These are phyloP conservation scores for Cladosporium sp. DNA, from an alignment of 2,329 filamentous ascomycete genomes.

Conservation along the genomic window DNA sequence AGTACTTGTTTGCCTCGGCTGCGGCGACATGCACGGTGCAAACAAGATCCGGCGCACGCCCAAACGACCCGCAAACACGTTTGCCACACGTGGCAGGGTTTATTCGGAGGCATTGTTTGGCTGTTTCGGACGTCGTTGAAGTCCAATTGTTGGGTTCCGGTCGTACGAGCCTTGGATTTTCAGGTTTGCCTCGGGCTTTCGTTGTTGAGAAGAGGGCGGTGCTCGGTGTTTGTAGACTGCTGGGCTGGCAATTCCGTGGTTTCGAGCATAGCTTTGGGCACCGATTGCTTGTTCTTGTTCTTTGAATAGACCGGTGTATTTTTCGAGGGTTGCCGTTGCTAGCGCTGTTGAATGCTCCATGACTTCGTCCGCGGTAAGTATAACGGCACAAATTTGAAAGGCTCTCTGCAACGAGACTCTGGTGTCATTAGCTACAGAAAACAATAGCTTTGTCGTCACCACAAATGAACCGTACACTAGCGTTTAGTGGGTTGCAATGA, in stretches of 20 bases:
- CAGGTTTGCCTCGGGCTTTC: constrained; percentile 3
- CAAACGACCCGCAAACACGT: constrained; percentile 9
- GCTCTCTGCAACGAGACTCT: too few species aligned
- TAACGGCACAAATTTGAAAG: too few species aligned
- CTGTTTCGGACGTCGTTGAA: not conserved
- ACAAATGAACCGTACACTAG: too few species aligned
- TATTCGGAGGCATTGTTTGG: constrained; percentile 1
- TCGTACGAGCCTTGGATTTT: constrained; percentile 1
- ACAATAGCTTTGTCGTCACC: too few species aligned
- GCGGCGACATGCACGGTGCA: constrained; percentile 11
- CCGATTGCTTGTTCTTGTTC: not conserved
- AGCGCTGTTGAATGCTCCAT: too few species aligned
- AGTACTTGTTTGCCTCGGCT: constrained; percentile 12
- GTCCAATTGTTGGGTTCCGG: not conserved
- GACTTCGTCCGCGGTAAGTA: too few species aligned
- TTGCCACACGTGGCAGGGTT: constrained; percentile 3
- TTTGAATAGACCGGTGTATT: too few species aligned
- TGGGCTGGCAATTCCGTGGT: not conserved
- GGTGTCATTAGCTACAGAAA: too few species aligned
- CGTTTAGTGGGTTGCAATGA: too few species aligned
- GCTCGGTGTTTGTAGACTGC: not conserved
- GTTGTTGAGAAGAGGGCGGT: not conserved
- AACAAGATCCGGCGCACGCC: constrained; percentile 7
- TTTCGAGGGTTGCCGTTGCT: too few species aligned
- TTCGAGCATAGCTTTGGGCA: not conserved